Evolutionary conservation across 306 rosid genomes (phyloP).

Genomic region (Macrotyloma uniflorum): DNA sequence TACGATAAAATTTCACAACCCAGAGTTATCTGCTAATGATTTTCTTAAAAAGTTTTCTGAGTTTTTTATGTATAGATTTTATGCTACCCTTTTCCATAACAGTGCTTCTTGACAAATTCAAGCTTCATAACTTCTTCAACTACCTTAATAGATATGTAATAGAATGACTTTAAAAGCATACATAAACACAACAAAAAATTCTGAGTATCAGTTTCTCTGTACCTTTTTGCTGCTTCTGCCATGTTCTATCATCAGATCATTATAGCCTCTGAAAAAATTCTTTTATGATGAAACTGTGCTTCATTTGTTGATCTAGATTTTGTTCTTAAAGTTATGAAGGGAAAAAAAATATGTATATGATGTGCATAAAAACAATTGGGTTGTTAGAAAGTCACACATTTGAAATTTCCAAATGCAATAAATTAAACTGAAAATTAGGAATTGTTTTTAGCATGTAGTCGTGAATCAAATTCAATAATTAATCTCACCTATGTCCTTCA

Average conservation of each 20-base stretch:
- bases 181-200: not conserved
- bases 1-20: not conserved
- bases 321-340: not conserved
- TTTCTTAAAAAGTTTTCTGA: not conserved
- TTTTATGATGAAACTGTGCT: not conserved
- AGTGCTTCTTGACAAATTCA: not conserved
- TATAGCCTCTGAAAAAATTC: not conserved
- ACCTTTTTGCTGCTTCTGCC: conserved; percentile 43
- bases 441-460: not conserved
- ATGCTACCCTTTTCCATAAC: not conserved
- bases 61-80: not conserved
- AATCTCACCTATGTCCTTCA: no score
- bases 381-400: not conserved
- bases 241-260: not conserved
- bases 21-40: not conserved
- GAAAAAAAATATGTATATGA: not conserved
- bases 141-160: not conserved
- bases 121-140: not conserved
- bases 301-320: not conserved
- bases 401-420: not conserved
- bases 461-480: not conserved
- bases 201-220: not conserved
- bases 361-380: not conserved
- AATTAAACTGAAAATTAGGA: not conserved
- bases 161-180: not conserved